Conservation (phyloP, 352 stramenopile species). For the Phytophthora pinifolia region DNA sequence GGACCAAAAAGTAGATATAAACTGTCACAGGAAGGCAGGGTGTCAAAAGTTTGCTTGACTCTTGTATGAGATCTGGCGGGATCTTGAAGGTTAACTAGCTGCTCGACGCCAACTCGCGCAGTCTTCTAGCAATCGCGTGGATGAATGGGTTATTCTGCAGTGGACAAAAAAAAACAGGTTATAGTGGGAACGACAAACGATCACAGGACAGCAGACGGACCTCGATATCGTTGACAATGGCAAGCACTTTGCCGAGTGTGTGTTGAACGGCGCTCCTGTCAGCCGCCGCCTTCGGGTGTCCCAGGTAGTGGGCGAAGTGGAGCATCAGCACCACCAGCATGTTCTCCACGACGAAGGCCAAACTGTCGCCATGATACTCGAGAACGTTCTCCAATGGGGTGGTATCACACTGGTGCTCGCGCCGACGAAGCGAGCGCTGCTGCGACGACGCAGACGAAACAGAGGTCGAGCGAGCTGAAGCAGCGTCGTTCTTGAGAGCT, state of each 20-base stretch:
- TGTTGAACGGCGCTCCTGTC: slow-evolving; percentile 38
- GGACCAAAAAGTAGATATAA: slow-evolving; percentile 15
- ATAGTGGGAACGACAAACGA: slow-evolving; percentile 2
- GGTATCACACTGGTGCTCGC: slow-evolving; percentile 43
- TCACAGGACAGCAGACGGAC: slow-evolving; percentile 31
- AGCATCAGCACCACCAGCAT: slow-evolving; percentile 69
- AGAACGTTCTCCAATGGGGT: slow-evolving; percentile 51
- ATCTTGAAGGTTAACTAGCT: slow-evolving; percentile 24
- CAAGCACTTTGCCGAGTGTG: slow-evolving; percentile 69
- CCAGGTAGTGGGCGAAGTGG: slow-evolving; percentile 70
- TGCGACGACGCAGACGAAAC: slow-evolving; percentile 22
- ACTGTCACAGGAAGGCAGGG: neutral
- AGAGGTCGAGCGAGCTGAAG: slow-evolving; percentile 14
- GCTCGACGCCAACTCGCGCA: slow-evolving; percentile 56
- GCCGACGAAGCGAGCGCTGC: slow-evolving; percentile 26
- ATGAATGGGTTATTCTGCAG: slow-evolving; percentile 65
- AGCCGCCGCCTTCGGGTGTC: slow-evolving; percentile 31
- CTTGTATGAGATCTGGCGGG: neutral
- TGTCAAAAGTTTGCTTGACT: slow-evolving; percentile 29
- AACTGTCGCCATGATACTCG: slow-evolving; percentile 78
- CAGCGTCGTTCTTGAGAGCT: slow-evolving; percentile 22
- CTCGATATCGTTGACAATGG: slow-evolving; percentile 62
- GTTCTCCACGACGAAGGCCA: slow-evolving; percentile 80
- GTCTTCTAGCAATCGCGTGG: slow-evolving; percentile 63
- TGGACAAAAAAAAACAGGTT: slow-evolving; percentile 4